Conservation (phyloP, 1,284 basidiomycete species). For the Marasmius oreades region DNA sequence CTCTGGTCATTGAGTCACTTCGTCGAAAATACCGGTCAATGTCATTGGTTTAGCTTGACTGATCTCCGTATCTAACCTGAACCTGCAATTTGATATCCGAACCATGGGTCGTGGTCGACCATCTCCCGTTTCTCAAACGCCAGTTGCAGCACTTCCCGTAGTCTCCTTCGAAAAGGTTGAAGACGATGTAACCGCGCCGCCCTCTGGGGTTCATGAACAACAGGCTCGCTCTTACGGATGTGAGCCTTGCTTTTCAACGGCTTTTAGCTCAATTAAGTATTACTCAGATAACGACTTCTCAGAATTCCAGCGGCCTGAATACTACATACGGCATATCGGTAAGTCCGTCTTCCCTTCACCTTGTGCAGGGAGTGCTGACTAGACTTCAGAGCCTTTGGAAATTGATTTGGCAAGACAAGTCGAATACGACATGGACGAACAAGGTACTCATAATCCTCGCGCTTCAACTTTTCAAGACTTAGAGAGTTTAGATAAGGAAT, state of each 20-base stretch:
- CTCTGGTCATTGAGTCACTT: no score
- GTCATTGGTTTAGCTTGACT: no score
- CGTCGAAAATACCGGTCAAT: no score
- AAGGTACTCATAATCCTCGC: slow-evolving; percentile 54
- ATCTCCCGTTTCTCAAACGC: background rate
- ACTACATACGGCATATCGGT: slow-evolving; percentile 92
- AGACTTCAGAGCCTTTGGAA: slow-evolving; percentile 80
- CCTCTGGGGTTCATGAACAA: slow-evolving; percentile 28
- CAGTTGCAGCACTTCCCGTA: slow-evolving; percentile 6
- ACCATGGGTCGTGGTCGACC: slow-evolving; percentile 9
- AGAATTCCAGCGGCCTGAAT: slow-evolving; percentile 73
- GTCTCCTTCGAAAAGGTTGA: slow-evolving; percentile 13
- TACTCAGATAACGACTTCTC: slow-evolving; percentile 54
- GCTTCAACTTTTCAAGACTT: slow-evolving; percentile 6
- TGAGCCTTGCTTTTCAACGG: slow-evolving; percentile 12
- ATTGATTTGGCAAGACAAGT: slow-evolving; percentile 90
- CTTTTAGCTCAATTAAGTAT: background rate
- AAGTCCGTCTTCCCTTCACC: slow-evolving; percentile 19
- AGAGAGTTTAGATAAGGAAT: slow-evolving; percentile 75
- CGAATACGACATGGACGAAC: slow-evolving; percentile 99
- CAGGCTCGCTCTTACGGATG: slow-evolving; percentile 30
- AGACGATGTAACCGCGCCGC: slow-evolving; percentile 8
- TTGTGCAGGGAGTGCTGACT: background rate
- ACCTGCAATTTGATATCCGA: background rate
- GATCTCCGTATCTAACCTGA: no score